phyloP scores from a whole-genome alignment of 345 rosid species.

The Acer campestre region DNA sequence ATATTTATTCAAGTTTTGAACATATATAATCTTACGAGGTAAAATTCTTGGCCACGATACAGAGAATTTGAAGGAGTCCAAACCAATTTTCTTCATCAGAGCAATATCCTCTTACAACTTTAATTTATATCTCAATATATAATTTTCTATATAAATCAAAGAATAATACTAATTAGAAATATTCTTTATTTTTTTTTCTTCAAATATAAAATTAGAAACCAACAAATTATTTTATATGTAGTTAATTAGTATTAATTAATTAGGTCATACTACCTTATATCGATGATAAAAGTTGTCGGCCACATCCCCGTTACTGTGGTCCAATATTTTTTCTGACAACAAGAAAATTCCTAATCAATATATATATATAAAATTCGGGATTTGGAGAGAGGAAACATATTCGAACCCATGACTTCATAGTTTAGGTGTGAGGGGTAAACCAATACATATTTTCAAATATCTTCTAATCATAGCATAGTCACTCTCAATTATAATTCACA shows the following conservation, averaged over 20 bases:
- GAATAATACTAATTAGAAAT: too few relatives aligned
- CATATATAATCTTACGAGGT: conserved; percentile 36
- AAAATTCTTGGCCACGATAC: conserved; percentile 55
- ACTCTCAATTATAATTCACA: too few relatives aligned
- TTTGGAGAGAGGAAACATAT: too few relatives aligned
- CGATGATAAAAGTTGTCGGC: conserved; percentile 41
- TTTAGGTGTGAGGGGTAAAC: too few relatives aligned
- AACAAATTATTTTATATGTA: background rate
- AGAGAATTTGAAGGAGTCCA: conserved; percentile 49
- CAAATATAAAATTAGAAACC: too few relatives aligned
- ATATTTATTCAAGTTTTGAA: background rate
- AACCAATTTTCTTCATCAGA: conserved; percentile 38
- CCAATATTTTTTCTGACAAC: conserved; percentile 25
- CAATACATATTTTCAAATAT: too few relatives aligned
- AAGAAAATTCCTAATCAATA: too few relatives aligned
- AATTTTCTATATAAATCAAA: background rate
- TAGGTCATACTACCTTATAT: conserved; percentile 41
- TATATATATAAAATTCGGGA: too few relatives aligned
- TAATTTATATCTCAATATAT: background rate
- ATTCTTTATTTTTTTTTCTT: too few relatives aligned
- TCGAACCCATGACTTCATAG: too few relatives aligned
- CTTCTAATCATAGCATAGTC: too few relatives aligned
- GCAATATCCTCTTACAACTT: conserved; percentile 39
- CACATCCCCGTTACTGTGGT: conserved; percentile 40
- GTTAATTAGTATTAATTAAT: too few relatives aligned